Evolutionary conservation across 2,329 filamentous ascomycete species (phyloP).

Genomic region (Fusarium piperis): DNA sequence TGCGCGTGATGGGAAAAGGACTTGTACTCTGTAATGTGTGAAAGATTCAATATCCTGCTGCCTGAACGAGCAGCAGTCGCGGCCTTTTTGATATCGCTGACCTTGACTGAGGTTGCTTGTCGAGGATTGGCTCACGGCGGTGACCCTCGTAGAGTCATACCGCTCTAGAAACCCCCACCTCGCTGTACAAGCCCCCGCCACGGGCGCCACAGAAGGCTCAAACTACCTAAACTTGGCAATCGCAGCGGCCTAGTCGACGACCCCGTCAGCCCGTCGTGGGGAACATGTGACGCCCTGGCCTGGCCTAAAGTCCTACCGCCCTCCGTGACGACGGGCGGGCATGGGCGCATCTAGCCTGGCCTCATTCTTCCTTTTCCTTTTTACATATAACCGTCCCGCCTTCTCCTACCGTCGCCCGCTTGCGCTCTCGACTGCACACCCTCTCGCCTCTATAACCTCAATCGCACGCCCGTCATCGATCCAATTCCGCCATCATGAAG

Average conservation of each 20-base stretch:
- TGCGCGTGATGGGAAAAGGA: neutral
- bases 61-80: conserved; percentile 17
- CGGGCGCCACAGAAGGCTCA: conserved; percentile 20
- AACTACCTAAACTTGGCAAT: conserved; percentile 27
- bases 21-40: conserved; percentile 1
- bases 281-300: conserved; percentile 40
- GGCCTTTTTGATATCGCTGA: conserved; percentile 21
- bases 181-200: conserved; percentile 30
- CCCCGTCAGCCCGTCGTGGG: conserved; percentile 35
- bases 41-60: conserved; percentile 17
- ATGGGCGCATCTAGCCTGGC: conserved; percentile 23
- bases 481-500: conserved; percentile 71
- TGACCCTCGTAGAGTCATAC: conserved; percentile 36
- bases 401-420: neutral
- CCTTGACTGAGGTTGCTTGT: conserved; percentile 16
- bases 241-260: conserved; percentile 22
- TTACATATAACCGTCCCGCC: conserved; percentile 7
- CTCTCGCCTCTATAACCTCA: neutral
- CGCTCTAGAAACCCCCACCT: conserved; percentile 19
- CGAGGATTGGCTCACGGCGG: conserved; percentile 27
- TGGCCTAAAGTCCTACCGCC: conserved; percentile 15
- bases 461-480: neutral
- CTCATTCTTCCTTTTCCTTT: conserved; percentile 16
- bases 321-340: conserved; percentile 26
- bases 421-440: neutral